These are phyloP conservation scores for Trichoderma endophyticum DNA, from an alignment of 2,329 filamentous ascomycete species.

Conservation along the genomic window DNA sequence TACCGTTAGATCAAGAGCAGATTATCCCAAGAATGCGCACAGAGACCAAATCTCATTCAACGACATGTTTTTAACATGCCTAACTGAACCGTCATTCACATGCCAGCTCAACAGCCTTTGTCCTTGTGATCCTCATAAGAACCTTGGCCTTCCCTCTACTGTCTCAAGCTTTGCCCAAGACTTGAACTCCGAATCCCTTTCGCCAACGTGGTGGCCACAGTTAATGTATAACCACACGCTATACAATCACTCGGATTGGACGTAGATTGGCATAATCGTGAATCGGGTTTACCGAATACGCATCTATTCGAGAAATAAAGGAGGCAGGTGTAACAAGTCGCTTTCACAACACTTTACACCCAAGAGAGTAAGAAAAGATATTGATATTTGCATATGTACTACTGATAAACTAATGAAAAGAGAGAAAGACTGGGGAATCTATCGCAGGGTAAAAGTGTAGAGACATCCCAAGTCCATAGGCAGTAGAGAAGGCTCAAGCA, in stretches of 20 bases:
- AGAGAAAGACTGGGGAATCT: background rate
- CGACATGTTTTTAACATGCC: background rate
- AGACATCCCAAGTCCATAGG: background rate
- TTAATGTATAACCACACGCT: background rate
- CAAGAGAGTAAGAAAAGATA: background rate
- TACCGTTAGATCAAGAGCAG: background rate
- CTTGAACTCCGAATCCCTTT: background rate
- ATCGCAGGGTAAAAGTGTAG: background rate
- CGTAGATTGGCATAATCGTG: background rate
- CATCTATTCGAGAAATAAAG: background rate
- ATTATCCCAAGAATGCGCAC: background rate
- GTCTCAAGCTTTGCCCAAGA: background rate
- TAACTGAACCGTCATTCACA: background rate
- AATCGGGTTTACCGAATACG: background rate
- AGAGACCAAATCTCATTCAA: background rate
- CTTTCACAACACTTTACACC: background rate
- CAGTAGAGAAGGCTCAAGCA: constrained; percentile 19
- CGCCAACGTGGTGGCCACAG: background rate
- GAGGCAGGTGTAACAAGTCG: background rate
- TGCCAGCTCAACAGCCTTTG: background rate
- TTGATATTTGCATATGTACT: background rate
- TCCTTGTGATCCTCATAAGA: background rate
- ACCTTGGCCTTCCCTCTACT: background rate
- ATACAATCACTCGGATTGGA: background rate
- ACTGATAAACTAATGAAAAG: background rate